Conservation (phyloP, 352 stramenopile genomes). For the Phytophthora chlamydospora region DNA sequence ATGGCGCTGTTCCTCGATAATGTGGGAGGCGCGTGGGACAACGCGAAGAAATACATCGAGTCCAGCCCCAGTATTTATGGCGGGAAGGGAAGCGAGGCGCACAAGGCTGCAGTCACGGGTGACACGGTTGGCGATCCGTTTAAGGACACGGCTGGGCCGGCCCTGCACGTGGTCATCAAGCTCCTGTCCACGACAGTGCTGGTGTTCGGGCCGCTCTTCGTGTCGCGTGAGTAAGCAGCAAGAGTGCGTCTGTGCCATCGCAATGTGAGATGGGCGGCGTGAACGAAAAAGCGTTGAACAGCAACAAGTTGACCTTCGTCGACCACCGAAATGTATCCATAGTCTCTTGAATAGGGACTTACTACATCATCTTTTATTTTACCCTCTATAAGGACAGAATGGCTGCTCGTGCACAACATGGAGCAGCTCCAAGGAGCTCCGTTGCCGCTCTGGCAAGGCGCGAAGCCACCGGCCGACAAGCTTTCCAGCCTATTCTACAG, state of each 20-base stretch:
- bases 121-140: conserved; percentile 98
- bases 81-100: conserved; percentile 95
- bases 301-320: neutral
- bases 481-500: conserved; percentile 4
- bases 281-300: neutral
- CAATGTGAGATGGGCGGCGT: too few relatives aligned
- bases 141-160: conserved; percentile 97
- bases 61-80: conserved; percentile 86
- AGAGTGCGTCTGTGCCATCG: too few relatives aligned
- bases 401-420: neutral
- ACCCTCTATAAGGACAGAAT: conserved; percentile 3
- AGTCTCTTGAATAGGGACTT: neutral
- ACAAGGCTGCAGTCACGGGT: conserved; percentile 97
- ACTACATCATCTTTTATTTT: too few relatives aligned
- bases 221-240: conserved; percentile 63
- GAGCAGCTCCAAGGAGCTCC: conserved; percentile 2
- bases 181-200: conserved; percentile 95
- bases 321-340: conserved; percentile 9
- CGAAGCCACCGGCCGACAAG: conserved; percentile 11
- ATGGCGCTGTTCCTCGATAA: conserved; percentile 98
- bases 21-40: conserved; percentile 97
- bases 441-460: conserved; percentile 17
- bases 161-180: conserved; percentile 98
- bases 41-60: conserved; percentile 99
- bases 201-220: conserved; percentile 93